Evolutionary conservation across 1,284 basidiomycete genomes (phyloP).

Genomic region (Inonotus hispidus): DNA sequence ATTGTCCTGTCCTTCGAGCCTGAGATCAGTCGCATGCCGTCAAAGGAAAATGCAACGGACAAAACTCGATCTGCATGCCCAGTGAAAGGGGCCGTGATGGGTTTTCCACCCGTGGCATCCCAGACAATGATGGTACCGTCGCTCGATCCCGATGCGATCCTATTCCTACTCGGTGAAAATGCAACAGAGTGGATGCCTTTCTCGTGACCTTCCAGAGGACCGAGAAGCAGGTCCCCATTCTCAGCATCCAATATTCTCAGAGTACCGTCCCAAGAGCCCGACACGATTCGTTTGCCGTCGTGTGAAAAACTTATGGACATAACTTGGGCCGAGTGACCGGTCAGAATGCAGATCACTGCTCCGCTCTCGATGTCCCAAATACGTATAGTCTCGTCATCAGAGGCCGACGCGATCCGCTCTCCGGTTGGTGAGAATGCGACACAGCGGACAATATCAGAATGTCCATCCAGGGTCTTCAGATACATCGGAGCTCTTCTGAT

Average conservation of each 20-base stretch:
- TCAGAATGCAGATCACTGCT: background rate
- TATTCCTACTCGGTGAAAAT: background rate
- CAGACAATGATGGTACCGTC: too few relatives aligned
- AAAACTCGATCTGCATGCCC: background rate
- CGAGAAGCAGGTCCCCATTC: background rate
- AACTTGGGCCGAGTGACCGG: background rate
- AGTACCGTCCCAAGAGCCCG: background rate
- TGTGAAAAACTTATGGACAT: background rate
- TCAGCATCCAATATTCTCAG: background rate
- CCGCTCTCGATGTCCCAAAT: background rate
- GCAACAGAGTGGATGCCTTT: constrained; percentile 19
- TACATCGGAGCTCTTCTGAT: background rate
- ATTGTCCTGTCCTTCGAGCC: too few relatives aligned
- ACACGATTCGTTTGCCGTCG: background rate
- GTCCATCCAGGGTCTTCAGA: background rate
- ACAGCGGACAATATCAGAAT: background rate
- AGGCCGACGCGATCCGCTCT: constrained; percentile 1
- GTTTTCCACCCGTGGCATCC: background rate
- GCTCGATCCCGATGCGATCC: background rate
- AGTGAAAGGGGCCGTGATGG: background rate
- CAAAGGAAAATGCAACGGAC: constrained; percentile 13
- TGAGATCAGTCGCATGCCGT: too few relatives aligned
- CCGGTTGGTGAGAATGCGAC: constrained; percentile 8
- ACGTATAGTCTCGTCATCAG: background rate
- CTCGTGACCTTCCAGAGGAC: constrained; percentile 9